phyloP scores from a whole-genome alignment of 2,329 filamentous ascomycete genomes.

The Anthostomella pinea region DNA sequence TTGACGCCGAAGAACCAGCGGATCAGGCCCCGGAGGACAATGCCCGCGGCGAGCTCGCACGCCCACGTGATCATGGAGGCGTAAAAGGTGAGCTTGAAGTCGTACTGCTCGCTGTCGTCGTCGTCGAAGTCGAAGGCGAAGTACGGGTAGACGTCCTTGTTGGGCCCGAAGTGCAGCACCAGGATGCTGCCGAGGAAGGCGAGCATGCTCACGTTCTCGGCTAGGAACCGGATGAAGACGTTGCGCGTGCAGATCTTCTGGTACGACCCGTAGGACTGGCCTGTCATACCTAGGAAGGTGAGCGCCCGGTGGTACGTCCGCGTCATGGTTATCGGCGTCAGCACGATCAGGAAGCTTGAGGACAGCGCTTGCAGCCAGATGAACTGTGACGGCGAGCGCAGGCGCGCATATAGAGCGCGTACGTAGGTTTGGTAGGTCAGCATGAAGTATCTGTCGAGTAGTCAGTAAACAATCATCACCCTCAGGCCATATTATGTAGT shows the following conservation, averaged over 20 bases:
- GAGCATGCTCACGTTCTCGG: conserved; percentile 68
- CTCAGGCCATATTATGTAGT: no score
- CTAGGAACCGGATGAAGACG: conserved; percentile 64
- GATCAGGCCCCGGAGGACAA: conserved; percentile 58
- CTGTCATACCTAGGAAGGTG: conserved; percentile 51
- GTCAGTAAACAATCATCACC: conserved; percentile 19
- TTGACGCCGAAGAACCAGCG: conserved; percentile 58
- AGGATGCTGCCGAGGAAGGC: conserved; percentile 63
- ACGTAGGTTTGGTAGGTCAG: conserved; percentile 71
- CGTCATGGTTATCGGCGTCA: conserved; percentile 64
- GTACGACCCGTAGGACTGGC: conserved; percentile 60
- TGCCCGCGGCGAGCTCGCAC: conserved; percentile 61
- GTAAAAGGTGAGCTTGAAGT: conserved; percentile 61
- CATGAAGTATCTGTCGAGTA: conserved; percentile 32
- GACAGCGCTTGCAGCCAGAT: conserved; percentile 63
- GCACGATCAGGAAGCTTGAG: conserved; percentile 59
- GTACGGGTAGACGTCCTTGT: conserved; percentile 67
- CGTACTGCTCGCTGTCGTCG: conserved; percentile 48
- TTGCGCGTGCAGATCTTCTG: conserved; percentile 65
- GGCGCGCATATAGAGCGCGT: conserved; percentile 64
- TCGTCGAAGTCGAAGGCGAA: conserved; percentile 58
- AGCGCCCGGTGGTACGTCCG: conserved; percentile 54
- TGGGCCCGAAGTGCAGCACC: conserved; percentile 64
- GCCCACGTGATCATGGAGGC: conserved; percentile 64
- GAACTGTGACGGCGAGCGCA: conserved; percentile 64